Conservation (phyloP, 2,329 filamentous ascomycete species). For the Diaporthe sp. region DNA sequence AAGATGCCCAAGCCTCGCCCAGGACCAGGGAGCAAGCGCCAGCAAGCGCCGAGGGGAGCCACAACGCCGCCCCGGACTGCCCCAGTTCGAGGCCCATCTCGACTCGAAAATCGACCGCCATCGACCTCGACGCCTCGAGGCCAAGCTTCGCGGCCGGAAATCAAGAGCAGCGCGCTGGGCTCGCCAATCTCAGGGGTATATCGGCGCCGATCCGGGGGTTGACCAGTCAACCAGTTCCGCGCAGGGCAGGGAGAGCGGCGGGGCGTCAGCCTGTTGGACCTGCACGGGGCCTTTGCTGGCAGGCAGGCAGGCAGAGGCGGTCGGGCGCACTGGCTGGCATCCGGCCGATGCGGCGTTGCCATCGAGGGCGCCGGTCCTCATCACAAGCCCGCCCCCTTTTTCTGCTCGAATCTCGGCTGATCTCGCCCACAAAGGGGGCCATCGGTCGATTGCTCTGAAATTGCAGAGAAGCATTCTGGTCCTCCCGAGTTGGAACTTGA, state of each 20-base stretch:
- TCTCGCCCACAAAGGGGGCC: constrained; percentile 26
- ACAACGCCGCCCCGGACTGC: not conserved
- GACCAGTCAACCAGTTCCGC: not conserved
- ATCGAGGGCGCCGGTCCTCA: constrained; percentile 24
- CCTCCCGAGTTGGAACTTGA: not conserved
- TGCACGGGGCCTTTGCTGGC: not conserved
- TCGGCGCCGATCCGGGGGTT: constrained; percentile 13
- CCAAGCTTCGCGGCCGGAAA: constrained; percentile 26
- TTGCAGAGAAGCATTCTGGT: constrained; percentile 11
- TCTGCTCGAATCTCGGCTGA: constrained; percentile 20
- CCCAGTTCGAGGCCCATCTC: not conserved
- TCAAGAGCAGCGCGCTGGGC: constrained; percentile 13
- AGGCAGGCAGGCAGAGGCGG: not conserved
- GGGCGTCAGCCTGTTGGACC: not conserved
- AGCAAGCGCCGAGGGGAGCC: not conserved
- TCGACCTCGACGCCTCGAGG: constrained; percentile 4
- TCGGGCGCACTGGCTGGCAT: constrained; percentile 26
- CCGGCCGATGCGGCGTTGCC: constrained; percentile 9
- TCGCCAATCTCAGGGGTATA: constrained; percentile 25
- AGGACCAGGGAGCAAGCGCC: not conserved
- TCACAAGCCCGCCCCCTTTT: constrained; percentile 21
- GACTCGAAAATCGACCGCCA: constrained; percentile 16
- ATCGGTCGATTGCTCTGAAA: constrained; percentile 14
- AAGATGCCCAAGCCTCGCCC: not conserved
- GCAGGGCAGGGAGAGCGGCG: not conserved